Evolutionary conservation across 768 basidiomycete genomes (phyloP).

Genomic region (Favolaschia claudopus): DNA sequence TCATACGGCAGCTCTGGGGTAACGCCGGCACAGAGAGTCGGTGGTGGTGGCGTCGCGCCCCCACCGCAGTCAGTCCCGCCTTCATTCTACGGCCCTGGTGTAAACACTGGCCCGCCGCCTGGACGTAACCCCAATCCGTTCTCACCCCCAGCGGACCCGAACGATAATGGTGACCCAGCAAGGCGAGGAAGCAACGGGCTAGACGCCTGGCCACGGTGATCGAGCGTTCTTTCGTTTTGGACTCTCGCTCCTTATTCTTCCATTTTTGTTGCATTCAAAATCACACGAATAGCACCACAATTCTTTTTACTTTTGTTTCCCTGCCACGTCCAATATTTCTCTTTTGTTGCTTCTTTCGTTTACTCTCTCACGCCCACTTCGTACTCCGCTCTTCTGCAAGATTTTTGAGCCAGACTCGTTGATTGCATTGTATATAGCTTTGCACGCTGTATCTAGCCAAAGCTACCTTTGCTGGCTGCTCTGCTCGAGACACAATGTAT

Average conservation of each 20-base stretch:
- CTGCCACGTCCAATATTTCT: slow-evolving; percentile 1
- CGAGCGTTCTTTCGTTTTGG: not conserved
- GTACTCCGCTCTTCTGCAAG: slow-evolving; percentile 11
- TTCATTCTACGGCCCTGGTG: slow-evolving; percentile 76
- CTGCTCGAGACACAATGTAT: slow-evolving; percentile 13
- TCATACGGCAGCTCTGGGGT: slow-evolving; percentile 57
- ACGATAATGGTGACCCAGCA: slow-evolving; percentile 49
- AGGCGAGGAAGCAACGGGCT: slow-evolving; percentile 66
- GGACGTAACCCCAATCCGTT: slow-evolving; percentile 56
- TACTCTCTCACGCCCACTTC: not conserved
- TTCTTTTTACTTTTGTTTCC: slow-evolving; percentile 7
- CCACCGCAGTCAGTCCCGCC: slow-evolving; percentile 60
- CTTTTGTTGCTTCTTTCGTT: slow-evolving; percentile 16
- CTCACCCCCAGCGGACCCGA: slow-evolving; percentile 45
- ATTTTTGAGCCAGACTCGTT: slow-evolving; percentile 22
- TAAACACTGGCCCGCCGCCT: slow-evolving; percentile 55
- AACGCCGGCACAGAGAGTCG: slow-evolving; percentile 38
- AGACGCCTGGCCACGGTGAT: slow-evolving; percentile 81
- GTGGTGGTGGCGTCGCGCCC: slow-evolving; percentile 46
- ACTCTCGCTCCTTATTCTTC: not conserved
- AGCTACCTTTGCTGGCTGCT: slow-evolving; percentile 1
- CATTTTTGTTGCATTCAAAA: slow-evolving; percentile 23
- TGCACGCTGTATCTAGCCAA: too few species aligned
- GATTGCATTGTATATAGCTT: slow-evolving; percentile 21
- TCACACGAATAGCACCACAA: slow-evolving; percentile 23